These are phyloP conservation scores for Chlorella sp. DNA, from an alignment of 139 green algal species.

Conservation along the genomic window DNA sequence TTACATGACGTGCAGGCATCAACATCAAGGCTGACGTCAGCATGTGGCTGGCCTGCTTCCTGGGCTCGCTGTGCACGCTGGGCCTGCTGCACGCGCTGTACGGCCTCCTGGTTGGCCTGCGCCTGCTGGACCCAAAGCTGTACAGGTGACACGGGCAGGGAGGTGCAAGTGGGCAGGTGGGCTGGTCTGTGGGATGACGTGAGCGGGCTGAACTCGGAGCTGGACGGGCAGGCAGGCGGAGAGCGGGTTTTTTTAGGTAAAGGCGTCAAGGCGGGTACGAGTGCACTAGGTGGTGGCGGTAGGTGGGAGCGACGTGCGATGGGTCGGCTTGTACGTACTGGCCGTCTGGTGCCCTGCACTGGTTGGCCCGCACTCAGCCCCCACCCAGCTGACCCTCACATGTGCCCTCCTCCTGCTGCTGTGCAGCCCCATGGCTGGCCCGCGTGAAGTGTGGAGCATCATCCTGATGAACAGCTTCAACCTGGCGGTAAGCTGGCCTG, in stretches of 20 bases:
- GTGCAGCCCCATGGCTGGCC: slow-evolving; percentile 2
- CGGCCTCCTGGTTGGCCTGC: slow-evolving; percentile 46
- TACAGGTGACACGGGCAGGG: not conserved
- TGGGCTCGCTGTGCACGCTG: slow-evolving; percentile 66
- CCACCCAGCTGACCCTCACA: not conserved
- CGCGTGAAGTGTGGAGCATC: slow-evolving; percentile 48
- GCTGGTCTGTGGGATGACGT: too few relatives aligned
- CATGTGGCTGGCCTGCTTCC: slow-evolving; percentile 73
- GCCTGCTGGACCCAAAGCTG: slow-evolving; percentile 52
- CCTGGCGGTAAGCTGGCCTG: slow-evolving; percentile 49
- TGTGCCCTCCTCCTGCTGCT: not conserved
- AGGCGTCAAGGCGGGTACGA: not conserved
- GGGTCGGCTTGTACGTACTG: not conserved
- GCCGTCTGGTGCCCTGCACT: not conserved
- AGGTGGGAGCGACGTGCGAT: not conserved
- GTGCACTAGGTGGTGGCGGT: not conserved
- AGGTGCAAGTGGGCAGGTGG: too few relatives aligned
- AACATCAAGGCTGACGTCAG: slow-evolving; percentile 82
- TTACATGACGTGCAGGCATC: slow-evolving; percentile 53
- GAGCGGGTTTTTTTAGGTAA: not conserved
- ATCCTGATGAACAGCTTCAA: slow-evolving; percentile 77
- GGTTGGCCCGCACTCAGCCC: too few relatives aligned
- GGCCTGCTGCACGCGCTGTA: slow-evolving; percentile 60
- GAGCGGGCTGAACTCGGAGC: not conserved
- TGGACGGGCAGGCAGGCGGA: not conserved